Evolutionary conservation across 306 rosid genomes (phyloP).

Genomic region (Cicer cuneatum): DNA sequence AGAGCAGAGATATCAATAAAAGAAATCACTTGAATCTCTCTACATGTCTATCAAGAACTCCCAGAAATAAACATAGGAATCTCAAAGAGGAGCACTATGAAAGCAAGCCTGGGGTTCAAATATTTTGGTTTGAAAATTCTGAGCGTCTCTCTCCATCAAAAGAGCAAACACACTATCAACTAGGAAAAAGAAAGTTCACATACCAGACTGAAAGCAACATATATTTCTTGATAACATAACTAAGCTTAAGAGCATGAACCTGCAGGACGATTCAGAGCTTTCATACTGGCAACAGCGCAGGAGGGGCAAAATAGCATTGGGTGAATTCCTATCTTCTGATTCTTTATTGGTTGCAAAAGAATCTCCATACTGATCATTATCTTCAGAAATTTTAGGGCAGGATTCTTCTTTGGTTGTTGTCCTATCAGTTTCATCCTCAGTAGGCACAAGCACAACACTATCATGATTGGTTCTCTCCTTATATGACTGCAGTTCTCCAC

Average conservation of each 20-base stretch:
- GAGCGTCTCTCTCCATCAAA: constrained; percentile 12
- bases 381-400: constrained; percentile 49
- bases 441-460: constrained; percentile 45
- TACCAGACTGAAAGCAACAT: neutral
- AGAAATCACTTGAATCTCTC: constrained; percentile 27
- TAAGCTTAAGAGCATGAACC: constrained; percentile 57
- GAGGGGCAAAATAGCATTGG: constrained; percentile 81
- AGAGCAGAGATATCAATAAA: constrained; percentile 8
- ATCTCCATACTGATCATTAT: constrained; percentile 60
- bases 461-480: constrained; percentile 42
- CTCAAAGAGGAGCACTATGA: neutral
- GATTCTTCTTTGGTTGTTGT: constrained; percentile 55
- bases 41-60: constrained; percentile 17
- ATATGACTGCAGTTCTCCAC: constrained; percentile 49
- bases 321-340: constrained; percentile 66
- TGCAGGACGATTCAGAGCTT: constrained; percentile 97
- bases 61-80: constrained; percentile 2
- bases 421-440: constrained; percentile 54
- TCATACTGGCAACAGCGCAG: constrained; percentile 85
- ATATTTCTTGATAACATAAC: constrained; percentile 12
- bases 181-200: neutral
- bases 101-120: constrained; percentile 35
- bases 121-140: neutral
- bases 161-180: constrained; percentile 5
- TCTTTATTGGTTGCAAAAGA: constrained; percentile 62